These are phyloP conservation scores for Colletotrichum scovillei DNA, from an alignment of 2,329 filamentous ascomycete genomes.

Conservation along the genomic window DNA sequence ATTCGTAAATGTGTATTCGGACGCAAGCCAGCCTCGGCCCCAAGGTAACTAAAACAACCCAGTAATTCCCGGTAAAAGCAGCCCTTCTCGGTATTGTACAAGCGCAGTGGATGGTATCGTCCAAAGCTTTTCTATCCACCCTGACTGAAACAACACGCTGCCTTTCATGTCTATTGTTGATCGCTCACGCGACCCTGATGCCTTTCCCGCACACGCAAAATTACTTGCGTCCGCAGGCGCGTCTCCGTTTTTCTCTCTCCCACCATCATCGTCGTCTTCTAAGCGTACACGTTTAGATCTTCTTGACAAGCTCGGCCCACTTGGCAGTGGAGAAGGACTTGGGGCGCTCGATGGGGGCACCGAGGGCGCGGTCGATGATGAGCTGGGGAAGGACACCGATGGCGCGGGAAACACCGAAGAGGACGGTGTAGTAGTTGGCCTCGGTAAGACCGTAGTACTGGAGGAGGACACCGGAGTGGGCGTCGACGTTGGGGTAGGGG, in stretches of 20 bases:
- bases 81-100: conserved; percentile 37
- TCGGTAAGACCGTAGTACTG: conserved; percentile 99
- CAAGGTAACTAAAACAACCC: conserved; percentile 35
- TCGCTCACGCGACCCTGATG: conserved; percentile 31
- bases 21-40: conserved; percentile 27
- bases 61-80: conserved; percentile 37
- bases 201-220: conserved; percentile 26
- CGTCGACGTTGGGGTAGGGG: conserved; percentile 98
- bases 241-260: conserved; percentile 10
- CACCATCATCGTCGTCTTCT: not conserved
- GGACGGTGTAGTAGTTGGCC: conserved; percentile 99
- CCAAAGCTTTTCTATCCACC: conserved; percentile 36
- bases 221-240: conserved; percentile 4
- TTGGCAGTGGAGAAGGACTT: conserved; percentile 99
- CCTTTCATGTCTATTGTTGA: conserved; percentile 34
- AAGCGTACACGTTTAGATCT: conserved; percentile 73
- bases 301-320: conserved; percentile 93
- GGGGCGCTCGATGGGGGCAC: conserved; percentile 96
- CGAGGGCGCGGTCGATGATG: conserved; percentile 98
- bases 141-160: conserved; percentile 38
- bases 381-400: conserved; percentile 99
- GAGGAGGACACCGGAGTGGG: conserved; percentile 98
- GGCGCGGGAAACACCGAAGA: conserved; percentile 98
- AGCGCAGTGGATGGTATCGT: conserved; percentile 38
- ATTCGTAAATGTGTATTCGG: conserved; percentile 33